Evolutionary conservation across 139 green algal species (phyloP).

Genomic region (Tetratostichococcus sp.): DNA sequence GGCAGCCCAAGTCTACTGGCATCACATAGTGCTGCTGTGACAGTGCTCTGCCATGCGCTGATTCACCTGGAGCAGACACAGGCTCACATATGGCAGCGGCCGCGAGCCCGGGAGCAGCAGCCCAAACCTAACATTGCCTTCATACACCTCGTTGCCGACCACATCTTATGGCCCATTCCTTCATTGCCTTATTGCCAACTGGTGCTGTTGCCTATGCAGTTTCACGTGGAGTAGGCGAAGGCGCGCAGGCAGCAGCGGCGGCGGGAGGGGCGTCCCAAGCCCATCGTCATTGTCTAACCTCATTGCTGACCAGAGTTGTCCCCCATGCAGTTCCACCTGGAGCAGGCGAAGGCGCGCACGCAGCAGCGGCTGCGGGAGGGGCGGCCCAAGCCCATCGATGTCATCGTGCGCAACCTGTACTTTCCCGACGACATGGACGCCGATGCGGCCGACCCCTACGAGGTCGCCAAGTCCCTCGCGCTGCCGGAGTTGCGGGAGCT

Average conservation of each 20-base stretch:
- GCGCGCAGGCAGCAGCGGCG: conserved; percentile 41
- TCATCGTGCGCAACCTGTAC: conserved; percentile 60
- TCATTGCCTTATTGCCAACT: conserved; percentile 27
- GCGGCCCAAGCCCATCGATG: conserved; percentile 53
- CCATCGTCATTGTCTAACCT: conserved; percentile 60
- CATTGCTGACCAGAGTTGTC: background rate
- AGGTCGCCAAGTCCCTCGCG: conserved; percentile 46
- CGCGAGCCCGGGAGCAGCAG: conserved; percentile 42
- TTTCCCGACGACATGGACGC: conserved; percentile 40
- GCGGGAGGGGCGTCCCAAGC: conserved; percentile 37
- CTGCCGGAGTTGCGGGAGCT: conserved; percentile 50
- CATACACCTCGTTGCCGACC: background rate
- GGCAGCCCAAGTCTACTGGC: too few relatives aligned
- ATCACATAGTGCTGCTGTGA: too few relatives aligned
- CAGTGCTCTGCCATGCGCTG: too few relatives aligned
- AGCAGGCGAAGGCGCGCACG: conserved; percentile 42
- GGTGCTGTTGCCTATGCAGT: conserved; percentile 15
- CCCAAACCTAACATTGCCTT: too few relatives aligned
- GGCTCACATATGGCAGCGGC: conserved; percentile 37
- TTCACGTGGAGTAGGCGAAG: conserved; percentile 53
- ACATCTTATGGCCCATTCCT: conserved; percentile 25
- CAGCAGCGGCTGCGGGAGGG: conserved; percentile 45
- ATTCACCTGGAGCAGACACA: conserved; percentile 55
- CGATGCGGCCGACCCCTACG: conserved; percentile 29
- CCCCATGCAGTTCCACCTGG: conserved; percentile 46